A percentile compares a stretch with the other conserved stretches of the same genome.
phyloP scores from a whole-genome alignment of 331 rosid genomes.

The Acacia concinna region DNA sequence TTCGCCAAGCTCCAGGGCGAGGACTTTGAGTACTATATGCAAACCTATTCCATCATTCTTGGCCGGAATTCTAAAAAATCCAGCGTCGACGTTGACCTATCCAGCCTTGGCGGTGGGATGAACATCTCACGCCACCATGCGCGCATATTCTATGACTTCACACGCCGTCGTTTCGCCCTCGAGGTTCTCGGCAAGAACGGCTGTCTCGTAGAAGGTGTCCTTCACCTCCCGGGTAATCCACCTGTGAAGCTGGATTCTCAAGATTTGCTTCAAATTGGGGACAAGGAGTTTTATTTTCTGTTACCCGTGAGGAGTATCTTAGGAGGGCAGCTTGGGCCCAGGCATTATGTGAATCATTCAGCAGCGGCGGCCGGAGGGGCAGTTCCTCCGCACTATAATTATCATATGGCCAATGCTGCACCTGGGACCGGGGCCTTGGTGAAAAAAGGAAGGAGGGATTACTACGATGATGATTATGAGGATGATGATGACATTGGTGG shows the following conservation, averaged over 20 bases:
- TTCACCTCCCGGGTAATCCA: constrained; percentile 87
- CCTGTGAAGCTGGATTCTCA: constrained; percentile 97
- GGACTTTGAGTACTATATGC: constrained; percentile 99
- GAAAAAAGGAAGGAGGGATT: constrained; percentile 80
- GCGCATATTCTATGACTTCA: constrained; percentile 92
- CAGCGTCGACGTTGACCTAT: constrained; percentile 93
- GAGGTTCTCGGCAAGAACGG: constrained; percentile 99
- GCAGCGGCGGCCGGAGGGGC: constrained; percentile 37
- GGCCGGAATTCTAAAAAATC: constrained; percentile 99
- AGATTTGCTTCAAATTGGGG: constrained; percentile 97
- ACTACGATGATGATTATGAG: constrained; percentile 76
- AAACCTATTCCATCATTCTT: constrained; percentile 91
- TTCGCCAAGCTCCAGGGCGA: constrained; percentile 98
- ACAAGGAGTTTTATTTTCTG: constrained; percentile 87
- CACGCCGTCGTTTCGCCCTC: constrained; percentile 95
- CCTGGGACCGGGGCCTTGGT: constrained; percentile 40
- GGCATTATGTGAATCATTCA: constrained; percentile 52
- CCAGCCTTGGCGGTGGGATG: constrained; percentile 99
- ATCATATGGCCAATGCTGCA: constrained; percentile 42
- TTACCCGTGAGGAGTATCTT: constrained; percentile 79
- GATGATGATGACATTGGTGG: constrained; percentile 69
- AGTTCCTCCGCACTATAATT: constrained; percentile 52
- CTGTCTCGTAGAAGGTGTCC: constrained; percentile 94
- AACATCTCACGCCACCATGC: constrained; percentile 98
- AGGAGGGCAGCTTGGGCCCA: constrained; percentile 54